Percentiles rank a stretch among this genome's conserved stretches.
Evolutionary conservation across 1,284 basidiomycete genomes (phyloP).

Genomic region (Rhodotorula sp.): DNA sequence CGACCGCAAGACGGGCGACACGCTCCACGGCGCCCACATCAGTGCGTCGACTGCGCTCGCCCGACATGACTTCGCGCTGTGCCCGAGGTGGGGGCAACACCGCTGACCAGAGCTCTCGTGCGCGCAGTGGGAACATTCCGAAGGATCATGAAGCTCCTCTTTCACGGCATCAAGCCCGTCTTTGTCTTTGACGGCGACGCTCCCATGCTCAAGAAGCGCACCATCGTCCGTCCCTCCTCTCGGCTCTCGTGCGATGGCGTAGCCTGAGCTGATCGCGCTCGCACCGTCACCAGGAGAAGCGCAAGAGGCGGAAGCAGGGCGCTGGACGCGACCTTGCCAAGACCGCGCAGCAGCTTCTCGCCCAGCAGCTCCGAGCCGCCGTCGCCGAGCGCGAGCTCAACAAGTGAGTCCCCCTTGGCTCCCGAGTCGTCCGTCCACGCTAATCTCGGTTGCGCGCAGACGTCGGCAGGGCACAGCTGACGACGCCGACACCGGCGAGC

Average conservation of each 20-base stretch:
- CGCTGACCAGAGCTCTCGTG: neutral
- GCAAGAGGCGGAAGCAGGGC: slow-evolving; percentile 83
- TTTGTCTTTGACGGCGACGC: slow-evolving; percentile 98
- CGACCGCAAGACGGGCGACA: slow-evolving; percentile 83
- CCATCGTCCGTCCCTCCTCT: slow-evolving; percentile 64
- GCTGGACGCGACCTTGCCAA: slow-evolving; percentile 79
- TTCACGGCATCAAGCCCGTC: slow-evolving; percentile 94
- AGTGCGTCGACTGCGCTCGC: slow-evolving; percentile 7
- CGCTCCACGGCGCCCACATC: slow-evolving; percentile 89
- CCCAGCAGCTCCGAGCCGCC: slow-evolving; percentile 80
- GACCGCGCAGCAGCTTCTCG: slow-evolving; percentile 82
- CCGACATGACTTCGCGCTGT: neutral
- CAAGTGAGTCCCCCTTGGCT: slow-evolving; percentile 27
- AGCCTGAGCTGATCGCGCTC: neutral
- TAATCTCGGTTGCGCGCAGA: neutral
- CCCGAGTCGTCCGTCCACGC: neutral
- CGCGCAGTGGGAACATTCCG: slow-evolving; percentile 50
- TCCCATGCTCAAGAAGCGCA: slow-evolving; percentile 78
- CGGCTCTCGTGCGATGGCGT: neutral
- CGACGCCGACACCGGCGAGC: slow-evolving; percentile 39
- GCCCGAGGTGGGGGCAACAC: neutral
- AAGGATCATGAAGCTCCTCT: slow-evolving; percentile 89
- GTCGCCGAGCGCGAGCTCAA: slow-evolving; percentile 76
- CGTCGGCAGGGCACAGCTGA: neutral
- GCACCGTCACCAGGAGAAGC: slow-evolving; percentile 62